Evolutionary conservation across 129 eudicot species (phyloP).

Genomic region (Flaveria sonorensis): DNA sequence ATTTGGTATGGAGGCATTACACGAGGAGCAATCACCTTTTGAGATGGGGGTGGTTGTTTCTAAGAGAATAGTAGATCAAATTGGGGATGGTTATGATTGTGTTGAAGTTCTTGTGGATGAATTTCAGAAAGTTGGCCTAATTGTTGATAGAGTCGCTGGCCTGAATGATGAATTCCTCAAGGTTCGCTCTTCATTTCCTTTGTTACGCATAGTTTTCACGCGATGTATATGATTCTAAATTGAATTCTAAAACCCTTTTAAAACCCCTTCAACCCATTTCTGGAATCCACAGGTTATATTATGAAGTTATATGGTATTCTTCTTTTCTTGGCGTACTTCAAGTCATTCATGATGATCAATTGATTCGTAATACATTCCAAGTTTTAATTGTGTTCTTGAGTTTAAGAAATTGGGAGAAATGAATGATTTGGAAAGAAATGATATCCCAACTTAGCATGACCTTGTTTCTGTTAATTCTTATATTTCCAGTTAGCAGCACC

Average conservation of each 20-base stretch:
- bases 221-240: constrained; percentile 8
- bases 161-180: constrained; percentile 75
- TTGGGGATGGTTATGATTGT: constrained; percentile 50
- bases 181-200: constrained; percentile 46
- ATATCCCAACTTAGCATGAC: not conserved
- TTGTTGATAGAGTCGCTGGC: constrained; percentile 75
- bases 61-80: constrained; percentile 43
- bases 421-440: not conserved
- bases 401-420: not conserved
- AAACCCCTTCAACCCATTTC: constrained; percentile 16
- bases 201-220: constrained; percentile 6
- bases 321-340: too few relatives aligned
- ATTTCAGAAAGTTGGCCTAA: constrained; percentile 56
- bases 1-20: constrained; percentile 50
- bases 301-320: too few relatives aligned
- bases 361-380: not conserved
- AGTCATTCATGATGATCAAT: not conserved
- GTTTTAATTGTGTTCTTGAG: not conserved
- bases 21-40: constrained; percentile 49
- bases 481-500: constrained; percentile 80
- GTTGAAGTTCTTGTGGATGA: constrained; percentile 66
- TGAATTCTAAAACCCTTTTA: constrained; percentile 30
- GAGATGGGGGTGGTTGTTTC: constrained; percentile 82
- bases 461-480: constrained; percentile 16
- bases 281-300: constrained; percentile 14